Base-by-base conservation (phyloP, 805 yeast genomes). In the Suhomyces pyralidae region DNA sequence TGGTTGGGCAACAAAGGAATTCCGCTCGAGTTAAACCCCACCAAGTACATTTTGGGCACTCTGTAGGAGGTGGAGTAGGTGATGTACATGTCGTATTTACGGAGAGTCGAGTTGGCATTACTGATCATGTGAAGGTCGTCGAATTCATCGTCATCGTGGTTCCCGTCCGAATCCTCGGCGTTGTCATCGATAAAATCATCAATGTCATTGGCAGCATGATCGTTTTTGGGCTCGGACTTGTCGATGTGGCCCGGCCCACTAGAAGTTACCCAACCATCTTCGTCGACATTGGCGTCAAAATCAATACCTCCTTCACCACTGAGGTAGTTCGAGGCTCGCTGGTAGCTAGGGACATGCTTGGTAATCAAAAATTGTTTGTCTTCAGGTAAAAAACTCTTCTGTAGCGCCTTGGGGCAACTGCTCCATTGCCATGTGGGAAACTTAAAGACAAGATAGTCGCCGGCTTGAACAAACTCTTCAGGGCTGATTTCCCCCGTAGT, bases 371-470 rank as follows among this genome's bases (percentile, higher is more conserved):
- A 89, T 71, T 94, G 99, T 70, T 90, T 94, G 59, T 89, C 92
- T 1, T 73, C 72, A 0, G 99, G 99, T 54, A 94, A 71, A 60
- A 90, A 94, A 56, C 83, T 86, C 57, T 85, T 81, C 46, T 62
- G 70, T 49, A 72, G 61, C 45, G 53, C 60, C 49, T 66, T 63
- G 30, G 78, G 72, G 50, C 72, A 63, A 7, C 66, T 44, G 24
- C 70, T 64, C 99, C 99, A 94, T 56, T 84, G 83, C 99, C 99
- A 94, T 0, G 98, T 94, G 2, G 99, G 98, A 67, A 94, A 94
- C 76, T 87, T 89, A 69, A 84, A 85, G 30, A 86, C 92, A 53
- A 94, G 73, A 68, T 90, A 94, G 67, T 94, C 97, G 20, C 99
- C 99, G 3, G 99, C 97, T 51, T 76, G 77, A 8, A 91, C 93